phyloP scores from a whole-genome alignment of 2,329 filamentous ascomycete species.

The Phaeosphaeria sp. region DNA sequence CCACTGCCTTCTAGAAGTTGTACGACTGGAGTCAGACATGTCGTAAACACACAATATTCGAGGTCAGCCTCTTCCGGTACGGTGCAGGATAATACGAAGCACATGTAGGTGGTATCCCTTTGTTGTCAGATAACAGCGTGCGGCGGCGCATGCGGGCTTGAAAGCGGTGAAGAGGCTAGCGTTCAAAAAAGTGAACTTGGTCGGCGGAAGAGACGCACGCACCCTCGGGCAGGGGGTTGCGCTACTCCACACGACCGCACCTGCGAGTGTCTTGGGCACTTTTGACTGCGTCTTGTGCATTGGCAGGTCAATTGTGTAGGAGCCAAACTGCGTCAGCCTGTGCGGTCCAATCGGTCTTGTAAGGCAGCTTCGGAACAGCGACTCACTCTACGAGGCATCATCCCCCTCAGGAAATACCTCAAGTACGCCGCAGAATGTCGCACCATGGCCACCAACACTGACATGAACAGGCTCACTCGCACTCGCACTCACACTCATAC shows the following conservation, averaged over 20 bases:
- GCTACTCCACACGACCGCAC: neutral
- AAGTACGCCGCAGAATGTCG: neutral
- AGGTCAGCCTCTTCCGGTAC: neutral
- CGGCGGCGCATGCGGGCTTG: neutral
- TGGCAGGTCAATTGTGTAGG: neutral
- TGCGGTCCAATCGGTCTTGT: neutral
- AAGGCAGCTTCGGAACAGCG: neutral
- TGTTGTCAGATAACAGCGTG: neutral
- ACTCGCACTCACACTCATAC: too few relatives aligned
- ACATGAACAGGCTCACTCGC: neutral
- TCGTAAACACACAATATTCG: neutral
- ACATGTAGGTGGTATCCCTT: neutral
- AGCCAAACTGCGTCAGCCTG: neutral
- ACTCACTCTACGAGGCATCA: neutral
- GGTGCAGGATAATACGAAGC: neutral
- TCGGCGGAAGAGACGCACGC: conserved; percentile 6
- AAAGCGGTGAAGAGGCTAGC: conserved; percentile 21
- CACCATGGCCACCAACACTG: neutral
- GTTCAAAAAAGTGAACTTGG: conserved; percentile 20
- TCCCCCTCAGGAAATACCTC: neutral
- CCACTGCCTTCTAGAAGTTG: neutral
- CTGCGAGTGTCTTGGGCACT: neutral
- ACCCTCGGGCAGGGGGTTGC: conserved; percentile 16
- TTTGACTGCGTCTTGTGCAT: neutral
- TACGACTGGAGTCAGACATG: neutral